These are phyloP conservation scores for Cichorium intybus DNA, from an alignment of 140 eudicot species.

Conservation along the genomic window DNA sequence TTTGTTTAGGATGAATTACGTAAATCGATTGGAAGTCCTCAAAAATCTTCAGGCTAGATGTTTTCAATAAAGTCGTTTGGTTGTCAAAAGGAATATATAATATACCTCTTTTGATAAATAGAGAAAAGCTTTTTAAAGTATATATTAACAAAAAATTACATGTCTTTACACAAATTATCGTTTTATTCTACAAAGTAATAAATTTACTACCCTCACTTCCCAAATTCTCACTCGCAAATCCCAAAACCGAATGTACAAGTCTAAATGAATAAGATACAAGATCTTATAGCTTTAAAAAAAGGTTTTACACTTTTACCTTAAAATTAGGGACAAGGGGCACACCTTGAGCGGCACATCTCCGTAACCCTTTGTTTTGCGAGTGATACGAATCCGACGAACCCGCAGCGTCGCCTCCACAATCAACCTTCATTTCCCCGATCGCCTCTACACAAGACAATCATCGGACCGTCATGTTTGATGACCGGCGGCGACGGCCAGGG, in stretches of 20 bases:
- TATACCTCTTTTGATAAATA: too few relatives aligned
- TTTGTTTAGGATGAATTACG: too few relatives aligned
- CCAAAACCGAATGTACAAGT: not conserved
- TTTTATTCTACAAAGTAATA: too few relatives aligned
- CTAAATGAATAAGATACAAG: constrained; percentile 2
- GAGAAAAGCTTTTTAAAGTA: too few relatives aligned
- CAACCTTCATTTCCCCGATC: constrained; percentile 5
- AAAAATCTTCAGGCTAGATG: too few relatives aligned
- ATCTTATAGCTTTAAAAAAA: not conserved
- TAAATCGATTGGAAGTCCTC: too few relatives aligned
- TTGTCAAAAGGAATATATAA: too few relatives aligned
- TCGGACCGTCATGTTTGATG: constrained; percentile 8
- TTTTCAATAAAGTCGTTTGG: too few relatives aligned
- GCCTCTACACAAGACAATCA: constrained; percentile 1
- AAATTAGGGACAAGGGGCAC: constrained; percentile 13
- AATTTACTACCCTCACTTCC: too few relatives aligned
- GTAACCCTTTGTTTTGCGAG: constrained; percentile 18
- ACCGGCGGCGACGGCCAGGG: constrained; percentile 21
- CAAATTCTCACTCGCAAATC: not conserved
- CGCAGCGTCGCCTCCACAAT: constrained; percentile 22
- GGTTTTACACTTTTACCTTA: not conserved
- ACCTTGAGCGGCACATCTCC: constrained; percentile 10
- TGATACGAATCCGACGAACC: constrained; percentile 13
- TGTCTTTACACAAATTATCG: too few relatives aligned
- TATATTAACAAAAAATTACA: too few relatives aligned